These are phyloP conservation scores for Termitomyces eurrhizus DNA, from an alignment of 768 basidiomycete species.

Conservation along the genomic window DNA sequence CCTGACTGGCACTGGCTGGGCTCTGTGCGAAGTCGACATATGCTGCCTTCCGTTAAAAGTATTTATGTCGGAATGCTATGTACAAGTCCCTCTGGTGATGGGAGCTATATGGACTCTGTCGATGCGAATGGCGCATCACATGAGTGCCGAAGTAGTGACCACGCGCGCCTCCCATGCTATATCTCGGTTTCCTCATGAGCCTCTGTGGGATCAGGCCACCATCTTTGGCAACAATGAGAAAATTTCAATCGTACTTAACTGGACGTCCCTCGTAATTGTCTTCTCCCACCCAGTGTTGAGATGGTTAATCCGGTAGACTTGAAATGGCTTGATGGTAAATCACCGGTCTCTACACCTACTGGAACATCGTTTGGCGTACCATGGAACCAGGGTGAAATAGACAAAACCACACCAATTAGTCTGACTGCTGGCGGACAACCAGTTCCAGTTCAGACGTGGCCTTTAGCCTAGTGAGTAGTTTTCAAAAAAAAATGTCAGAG, in stretches of 20 bases:
- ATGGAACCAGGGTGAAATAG: constrained; percentile 32
- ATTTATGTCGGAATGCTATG: neutral
- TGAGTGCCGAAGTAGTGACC: neutral
- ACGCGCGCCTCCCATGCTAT: constrained; percentile 8
- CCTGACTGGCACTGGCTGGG: neutral
- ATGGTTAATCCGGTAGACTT: constrained; percentile 22
- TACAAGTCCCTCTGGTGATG: neutral
- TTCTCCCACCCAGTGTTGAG: neutral
- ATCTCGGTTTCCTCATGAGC: neutral
- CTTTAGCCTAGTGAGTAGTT: constrained; percentile 30
- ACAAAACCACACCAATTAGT: constrained; percentile 30
- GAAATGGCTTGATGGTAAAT: constrained; percentile 29
- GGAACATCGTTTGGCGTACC: constrained; percentile 34
- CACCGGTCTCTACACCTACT: constrained; percentile 25
- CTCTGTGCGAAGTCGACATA: neutral
- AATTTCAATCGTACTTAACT: neutral
- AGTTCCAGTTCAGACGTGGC: constrained; percentile 31
- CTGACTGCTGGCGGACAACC: constrained; percentile 17
- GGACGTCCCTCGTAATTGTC: neutral
- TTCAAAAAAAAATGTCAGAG: neutral
- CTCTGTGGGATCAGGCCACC: constrained; percentile 9
- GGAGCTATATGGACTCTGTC: neutral
- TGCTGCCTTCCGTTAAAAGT: neutral
- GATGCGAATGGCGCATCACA: neutral
- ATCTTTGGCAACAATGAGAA: neutral